Evolutionary conservation across 2,329 filamentous ascomycete genomes (phyloP).

Genomic region (Monilinia vaccinii-corymbosi): DNA sequence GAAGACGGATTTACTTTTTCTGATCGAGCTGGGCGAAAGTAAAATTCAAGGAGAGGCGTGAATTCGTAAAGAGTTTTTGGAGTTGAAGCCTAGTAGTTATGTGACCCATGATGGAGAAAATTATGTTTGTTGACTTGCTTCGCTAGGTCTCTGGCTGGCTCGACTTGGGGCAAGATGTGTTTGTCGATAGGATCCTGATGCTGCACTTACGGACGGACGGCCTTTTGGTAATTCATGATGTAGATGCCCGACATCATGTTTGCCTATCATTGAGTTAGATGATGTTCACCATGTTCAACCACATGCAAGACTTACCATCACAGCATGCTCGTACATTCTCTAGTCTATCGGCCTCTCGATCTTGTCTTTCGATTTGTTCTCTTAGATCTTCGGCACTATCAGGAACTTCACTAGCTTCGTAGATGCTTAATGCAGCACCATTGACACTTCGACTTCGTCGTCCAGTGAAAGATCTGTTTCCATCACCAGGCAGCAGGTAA

Average conservation of each 20-base stretch:
- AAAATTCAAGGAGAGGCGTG: slow-evolving; percentile 5
- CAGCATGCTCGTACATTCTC: slow-evolving; percentile 97
- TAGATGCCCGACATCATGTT: slow-evolving; percentile 62
- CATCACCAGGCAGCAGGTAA: slow-evolving; percentile 40
- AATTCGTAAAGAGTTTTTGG: slow-evolving; percentile 4
- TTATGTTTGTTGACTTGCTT: slow-evolving; percentile 4
- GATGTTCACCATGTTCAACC: not conserved
- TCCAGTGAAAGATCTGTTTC: slow-evolving; percentile 40
- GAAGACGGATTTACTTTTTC: not conserved
- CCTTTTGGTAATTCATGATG: slow-evolving; percentile 39
- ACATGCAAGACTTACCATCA: slow-evolving; percentile 62
- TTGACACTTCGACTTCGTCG: slow-evolving; percentile 42
- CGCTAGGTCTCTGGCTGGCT: slow-evolving; percentile 15
- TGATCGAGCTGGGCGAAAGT: slow-evolving; percentile 2
- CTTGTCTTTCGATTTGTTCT: slow-evolving; percentile 68
- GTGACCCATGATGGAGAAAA: not conserved
- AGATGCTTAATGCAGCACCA: slow-evolving; percentile 36
- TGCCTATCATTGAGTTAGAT: slow-evolving; percentile 41
- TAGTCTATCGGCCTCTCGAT: slow-evolving; percentile 66
- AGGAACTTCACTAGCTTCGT: slow-evolving; percentile 48
- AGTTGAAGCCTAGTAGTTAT: not conserved
- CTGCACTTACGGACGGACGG: slow-evolving; percentile 20
- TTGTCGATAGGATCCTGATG: slow-evolving; percentile 15
- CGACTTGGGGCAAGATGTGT: slow-evolving; percentile 13
- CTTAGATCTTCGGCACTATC: slow-evolving; percentile 79